phyloP scores from a whole-genome alignment of 2,329 filamentous ascomycete genomes.

The Paraphoma sp. region DNA sequence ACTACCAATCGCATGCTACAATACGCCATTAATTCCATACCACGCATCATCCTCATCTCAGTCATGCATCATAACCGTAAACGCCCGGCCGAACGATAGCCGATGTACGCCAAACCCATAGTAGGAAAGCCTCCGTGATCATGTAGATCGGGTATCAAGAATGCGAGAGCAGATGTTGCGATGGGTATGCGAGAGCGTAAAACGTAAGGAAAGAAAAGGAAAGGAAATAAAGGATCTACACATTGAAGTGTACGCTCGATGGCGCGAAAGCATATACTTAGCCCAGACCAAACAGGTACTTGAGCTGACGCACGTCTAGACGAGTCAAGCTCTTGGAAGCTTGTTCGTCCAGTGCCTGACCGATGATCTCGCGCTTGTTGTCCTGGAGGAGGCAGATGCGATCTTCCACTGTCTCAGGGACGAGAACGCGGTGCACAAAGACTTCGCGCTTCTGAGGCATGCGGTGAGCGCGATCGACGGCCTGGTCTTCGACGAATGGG shows the following conservation, averaged over 20 bases:
- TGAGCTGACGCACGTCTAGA: constrained; percentile 70
- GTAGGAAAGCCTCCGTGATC: constrained; percentile 3
- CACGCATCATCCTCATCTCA: neutral
- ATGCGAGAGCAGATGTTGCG: neutral
- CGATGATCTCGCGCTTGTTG: constrained; percentile 77
- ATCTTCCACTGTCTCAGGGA: constrained; percentile 83
- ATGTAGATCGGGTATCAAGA: constrained; percentile 10
- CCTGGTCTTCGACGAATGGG: constrained; percentile 90
- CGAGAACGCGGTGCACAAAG: constrained; percentile 79
- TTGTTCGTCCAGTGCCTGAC: constrained; percentile 79
- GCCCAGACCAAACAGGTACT: constrained; percentile 68
- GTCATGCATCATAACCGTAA: neutral
- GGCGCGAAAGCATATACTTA: neutral
- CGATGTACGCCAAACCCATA: neutral
- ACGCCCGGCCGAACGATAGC: neutral
- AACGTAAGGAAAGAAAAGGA: neutral
- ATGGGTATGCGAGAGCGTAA: neutral
- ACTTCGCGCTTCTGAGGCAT: constrained; percentile 81
- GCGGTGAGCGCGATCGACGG: constrained; percentile 86
- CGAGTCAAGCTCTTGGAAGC: constrained; percentile 71
- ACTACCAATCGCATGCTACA: neutral
- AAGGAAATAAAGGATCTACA: neutral
- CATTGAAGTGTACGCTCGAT: too few species aligned
- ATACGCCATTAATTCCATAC: neutral
- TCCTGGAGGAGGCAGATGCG: constrained; percentile 82